Base-by-base conservation (phyloP, 1,139 yeast species). In the Pichia sp. region DNA sequence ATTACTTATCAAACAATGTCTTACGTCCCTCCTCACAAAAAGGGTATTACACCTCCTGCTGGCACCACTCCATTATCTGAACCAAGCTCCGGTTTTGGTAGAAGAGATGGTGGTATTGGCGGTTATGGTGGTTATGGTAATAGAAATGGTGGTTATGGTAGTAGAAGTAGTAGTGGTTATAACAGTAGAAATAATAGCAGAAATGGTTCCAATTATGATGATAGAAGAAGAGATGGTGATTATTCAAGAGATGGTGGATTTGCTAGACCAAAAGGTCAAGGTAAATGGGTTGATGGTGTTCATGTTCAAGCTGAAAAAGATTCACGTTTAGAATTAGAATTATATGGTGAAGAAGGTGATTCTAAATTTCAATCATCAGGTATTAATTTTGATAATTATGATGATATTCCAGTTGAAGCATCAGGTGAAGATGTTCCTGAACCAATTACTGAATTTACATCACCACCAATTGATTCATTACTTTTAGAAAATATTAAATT, bases 331-430 rank as follows among this genome's bases (percentile, higher is more conserved):
- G 98, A 92, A 72, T 62, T 76, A 52, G 92, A 88, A 65, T 75
- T 94, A 58, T 94, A 86, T 63, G 98, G 98, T 62, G 81, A 81
- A 47, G 79, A 83, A 45, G 96, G 90, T 49, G 97, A 89, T 67
- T 71, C 88, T 50, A 68, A 69, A 43, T 82, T 83, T 77, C 96
- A 86, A 74, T 83, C 95, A 45, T 86, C 96, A 43, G 99, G 99
- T 75, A 94, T 92, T 72, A 92, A 92, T 75, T 92, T 92, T 66
- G 99, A 92, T 70, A 89, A 88, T 75, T 92, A 94, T 70, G 98
- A 92, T 67, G 97, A 92, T 53, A 92, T 94, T 58, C 98, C 98
- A 54, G 97, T 92, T 58, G 97, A 92, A 71, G 99, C 97, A 45
- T 74, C 96, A 45, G 99, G 99, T 72, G 86, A 85, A 44, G 81